phyloP scores from a whole-genome alignment of 805 yeast genomes.

The Wickerhamomyces alni region DNA sequence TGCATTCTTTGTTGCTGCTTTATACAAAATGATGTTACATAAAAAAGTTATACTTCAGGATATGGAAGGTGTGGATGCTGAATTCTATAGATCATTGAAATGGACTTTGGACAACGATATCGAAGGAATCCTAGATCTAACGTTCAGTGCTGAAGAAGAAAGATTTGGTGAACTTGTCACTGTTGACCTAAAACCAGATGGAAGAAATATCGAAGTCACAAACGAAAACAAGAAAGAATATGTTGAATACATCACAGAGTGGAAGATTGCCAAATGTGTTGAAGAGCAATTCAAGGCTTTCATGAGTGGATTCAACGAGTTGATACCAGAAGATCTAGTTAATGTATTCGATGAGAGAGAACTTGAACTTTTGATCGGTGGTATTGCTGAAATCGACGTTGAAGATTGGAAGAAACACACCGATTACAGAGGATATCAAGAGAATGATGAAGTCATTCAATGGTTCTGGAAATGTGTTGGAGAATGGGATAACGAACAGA shows the following conservation, averaged over 20 bases:
- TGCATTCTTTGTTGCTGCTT: slow-evolving; percentile 97
- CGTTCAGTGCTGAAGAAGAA: slow-evolving; percentile 88
- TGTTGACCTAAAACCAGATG: slow-evolving; percentile 85
- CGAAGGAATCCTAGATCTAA: slow-evolving; percentile 77
- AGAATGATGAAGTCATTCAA: slow-evolving; percentile 91
- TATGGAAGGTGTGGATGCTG: slow-evolving; percentile 98
- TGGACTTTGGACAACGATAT: slow-evolving; percentile 97
- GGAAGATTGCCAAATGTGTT: slow-evolving; percentile 91
- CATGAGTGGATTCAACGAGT: slow-evolving; percentile 94
- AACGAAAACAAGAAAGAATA: slow-evolving; percentile 94
- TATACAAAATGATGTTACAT: slow-evolving; percentile 94
- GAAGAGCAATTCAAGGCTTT: slow-evolving; percentile 96
- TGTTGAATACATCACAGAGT: slow-evolving; percentile 90
- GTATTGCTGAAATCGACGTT: slow-evolving; percentile 94
- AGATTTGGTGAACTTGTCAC: slow-evolving; percentile 89
- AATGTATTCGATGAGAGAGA: slow-evolving; percentile 98
- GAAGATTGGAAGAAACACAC: slow-evolving; percentile 99
- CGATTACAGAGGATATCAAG: slow-evolving; percentile 97
- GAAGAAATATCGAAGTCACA: slow-evolving; percentile 84
- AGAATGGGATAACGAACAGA: slow-evolving; percentile 95
- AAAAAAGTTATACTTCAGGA: slow-evolving; percentile 94
- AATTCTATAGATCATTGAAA: slow-evolving; percentile 86
- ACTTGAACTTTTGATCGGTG: slow-evolving; percentile 93
- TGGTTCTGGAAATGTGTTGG: slow-evolving; percentile 97
- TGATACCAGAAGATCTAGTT: slow-evolving; percentile 94